Evolutionary conservation across 352 stramenopile genomes (phyloP).

Genomic region (Aphanomyces stellatus): DNA sequence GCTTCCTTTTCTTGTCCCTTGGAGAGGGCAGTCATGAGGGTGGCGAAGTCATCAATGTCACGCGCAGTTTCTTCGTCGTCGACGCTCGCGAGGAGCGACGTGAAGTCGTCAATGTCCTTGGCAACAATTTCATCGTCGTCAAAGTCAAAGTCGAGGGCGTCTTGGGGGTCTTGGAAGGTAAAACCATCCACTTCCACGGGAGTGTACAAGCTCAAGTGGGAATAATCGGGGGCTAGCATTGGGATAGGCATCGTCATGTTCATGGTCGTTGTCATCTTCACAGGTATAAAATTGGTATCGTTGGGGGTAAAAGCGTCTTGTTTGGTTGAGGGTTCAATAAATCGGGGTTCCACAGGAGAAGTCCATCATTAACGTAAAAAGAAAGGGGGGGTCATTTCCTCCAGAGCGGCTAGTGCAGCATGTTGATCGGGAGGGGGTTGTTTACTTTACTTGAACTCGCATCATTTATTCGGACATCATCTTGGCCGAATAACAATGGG

Average conservation of each 20-base stretch:
- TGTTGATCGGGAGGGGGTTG: conserved; percentile 9
- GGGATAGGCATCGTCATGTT: conserved; percentile 16
- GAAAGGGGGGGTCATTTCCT: conserved; percentile 6
- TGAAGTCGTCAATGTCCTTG: conserved; percentile 20
- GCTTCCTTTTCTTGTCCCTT: conserved; percentile 10
- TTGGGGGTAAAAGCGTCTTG: not conserved
- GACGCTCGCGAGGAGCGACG: not conserved
- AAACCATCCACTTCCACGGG: conserved; percentile 11
- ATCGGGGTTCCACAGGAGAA: conserved; percentile 1
- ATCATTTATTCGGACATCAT: conserved; percentile 22
- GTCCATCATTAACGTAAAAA: conserved; percentile 15
- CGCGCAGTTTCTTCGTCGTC: conserved; percentile 19
- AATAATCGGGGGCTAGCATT: conserved; percentile 7
- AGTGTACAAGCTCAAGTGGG: not conserved
- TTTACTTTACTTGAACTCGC: conserved; percentile 2
- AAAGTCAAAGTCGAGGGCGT: not conserved
- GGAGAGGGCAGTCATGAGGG: conserved; percentile 12
- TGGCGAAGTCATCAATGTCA: conserved; percentile 17
- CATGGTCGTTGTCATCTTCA: conserved; percentile 9
- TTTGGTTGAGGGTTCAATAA: conserved; percentile 11
- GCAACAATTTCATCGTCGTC: conserved; percentile 12
- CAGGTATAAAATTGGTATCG: too few species aligned
- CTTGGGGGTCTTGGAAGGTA: conserved; percentile 10
- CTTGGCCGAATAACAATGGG: conserved; percentile 18
- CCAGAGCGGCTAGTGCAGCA: conserved; percentile 15